Conservation (phyloP, 441 rosid species). For the Mallotus japonicus region DNA sequence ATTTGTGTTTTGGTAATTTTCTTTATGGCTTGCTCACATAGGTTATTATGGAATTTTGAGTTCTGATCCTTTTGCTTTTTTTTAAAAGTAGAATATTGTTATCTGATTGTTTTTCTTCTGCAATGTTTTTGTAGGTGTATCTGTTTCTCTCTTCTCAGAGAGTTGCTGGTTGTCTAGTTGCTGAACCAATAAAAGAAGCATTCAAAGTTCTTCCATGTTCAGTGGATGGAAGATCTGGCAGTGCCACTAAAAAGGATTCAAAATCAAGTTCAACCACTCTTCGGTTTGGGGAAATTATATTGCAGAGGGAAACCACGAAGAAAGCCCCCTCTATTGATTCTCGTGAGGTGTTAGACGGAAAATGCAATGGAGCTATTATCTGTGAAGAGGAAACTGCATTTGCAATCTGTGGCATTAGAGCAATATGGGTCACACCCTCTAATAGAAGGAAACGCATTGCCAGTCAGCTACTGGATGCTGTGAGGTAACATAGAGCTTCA, state of each 20-base stretch:
- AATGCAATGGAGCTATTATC: slow-evolving; percentile 41
- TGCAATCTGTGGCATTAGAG: slow-evolving; percentile 78
- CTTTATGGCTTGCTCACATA: neutral
- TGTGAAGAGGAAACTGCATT: slow-evolving; percentile 55
- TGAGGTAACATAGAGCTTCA: slow-evolving; percentile 40
- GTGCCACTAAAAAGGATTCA: slow-evolving; percentile 27
- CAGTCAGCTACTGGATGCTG: slow-evolving; percentile 60
- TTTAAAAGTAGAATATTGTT: neutral
- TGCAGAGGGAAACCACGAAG: slow-evolving; percentile 56
- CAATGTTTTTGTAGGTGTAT: slow-evolving; percentile 49
- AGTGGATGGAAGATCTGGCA: slow-evolving; percentile 25
- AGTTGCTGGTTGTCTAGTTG: slow-evolving; percentile 65
- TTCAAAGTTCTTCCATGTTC: slow-evolving; percentile 46
- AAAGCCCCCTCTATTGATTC: slow-evolving; percentile 30
- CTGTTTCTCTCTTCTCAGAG: slow-evolving; percentile 53
- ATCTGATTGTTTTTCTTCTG: neutral
- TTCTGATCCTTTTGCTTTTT: neutral
- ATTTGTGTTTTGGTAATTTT: neutral
- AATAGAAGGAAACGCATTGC: slow-evolving; percentile 82
- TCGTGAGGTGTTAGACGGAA: slow-evolving; percentile 23
- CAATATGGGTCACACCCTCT: slow-evolving; percentile 82
- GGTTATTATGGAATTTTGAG: neutral
- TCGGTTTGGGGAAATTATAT: slow-evolving; percentile 56
- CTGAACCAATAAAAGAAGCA: slow-evolving; percentile 81
- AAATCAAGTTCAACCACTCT: slow-evolving; percentile 44